These are phyloP conservation scores for Pseudogymnoascus verrucosus DNA, from an alignment of 2,329 filamentous ascomycete genomes.

Conservation along the genomic window DNA sequence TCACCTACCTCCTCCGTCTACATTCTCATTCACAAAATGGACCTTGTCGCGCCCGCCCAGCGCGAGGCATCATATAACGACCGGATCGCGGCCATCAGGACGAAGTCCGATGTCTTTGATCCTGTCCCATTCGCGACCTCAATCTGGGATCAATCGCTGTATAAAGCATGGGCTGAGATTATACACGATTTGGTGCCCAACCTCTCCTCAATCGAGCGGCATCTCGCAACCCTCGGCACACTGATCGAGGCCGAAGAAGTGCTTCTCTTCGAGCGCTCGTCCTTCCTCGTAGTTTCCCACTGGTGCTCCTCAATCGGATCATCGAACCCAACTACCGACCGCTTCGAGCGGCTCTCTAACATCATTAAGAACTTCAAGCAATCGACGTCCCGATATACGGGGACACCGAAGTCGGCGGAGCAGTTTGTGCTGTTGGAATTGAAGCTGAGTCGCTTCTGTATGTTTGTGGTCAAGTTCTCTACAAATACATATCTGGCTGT, in stretches of 20 bases:
- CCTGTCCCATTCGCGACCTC: slow-evolving; percentile 89
- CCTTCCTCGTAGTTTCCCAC: slow-evolving; percentile 91
- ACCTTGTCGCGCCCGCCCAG: slow-evolving; percentile 74
- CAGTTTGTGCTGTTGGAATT: slow-evolving; percentile 76
- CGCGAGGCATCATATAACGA: slow-evolving; percentile 80
- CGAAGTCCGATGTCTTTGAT: slow-evolving; percentile 65
- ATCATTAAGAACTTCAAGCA: slow-evolving; percentile 99
- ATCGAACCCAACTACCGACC: slow-evolving; percentile 81
- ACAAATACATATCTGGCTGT: slow-evolving; percentile 97
- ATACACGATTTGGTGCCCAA: slow-evolving; percentile 98
- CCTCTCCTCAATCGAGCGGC: slow-evolving; percentile 74
- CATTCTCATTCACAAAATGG: slow-evolving; percentile 97
- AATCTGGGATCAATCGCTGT: slow-evolving; percentile 97
- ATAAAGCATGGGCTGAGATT: slow-evolving; percentile 97
- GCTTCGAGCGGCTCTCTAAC: slow-evolving; percentile 90
- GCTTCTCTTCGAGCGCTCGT: slow-evolving; percentile 89
- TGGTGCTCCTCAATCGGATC: slow-evolving; percentile 70
- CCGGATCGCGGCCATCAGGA: slow-evolving; percentile 66
- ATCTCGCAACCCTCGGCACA: slow-evolving; percentile 72
- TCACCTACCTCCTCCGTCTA: slow-evolving; percentile 78
- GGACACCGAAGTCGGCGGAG: slow-evolving; percentile 71
- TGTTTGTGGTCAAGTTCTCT: slow-evolving; percentile 92
- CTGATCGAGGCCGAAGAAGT: slow-evolving; percentile 90
- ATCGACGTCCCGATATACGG: slow-evolving; percentile 64
- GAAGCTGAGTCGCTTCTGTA: slow-evolving; percentile 74